Percentiles rank a stretch among this genome's conserved stretches.
Evolutionary conservation across 805 yeast species (phyloP).

Genomic region (Lipomyces orientalis): DNA sequence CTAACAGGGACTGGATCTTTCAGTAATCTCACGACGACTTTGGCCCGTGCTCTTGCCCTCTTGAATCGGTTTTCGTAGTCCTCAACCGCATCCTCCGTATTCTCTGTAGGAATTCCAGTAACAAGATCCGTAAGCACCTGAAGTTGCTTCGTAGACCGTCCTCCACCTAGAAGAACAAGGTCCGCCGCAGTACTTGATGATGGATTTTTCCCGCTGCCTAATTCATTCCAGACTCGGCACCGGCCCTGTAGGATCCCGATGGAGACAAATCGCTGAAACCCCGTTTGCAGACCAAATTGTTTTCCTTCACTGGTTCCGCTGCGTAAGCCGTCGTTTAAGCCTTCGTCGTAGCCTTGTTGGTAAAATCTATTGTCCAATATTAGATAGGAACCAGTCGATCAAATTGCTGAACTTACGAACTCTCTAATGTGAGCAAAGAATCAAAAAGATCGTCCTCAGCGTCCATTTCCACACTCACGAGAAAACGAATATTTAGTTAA

Average conservation of each 20-base stretch:
- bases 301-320: constrained; percentile 77
- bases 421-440: constrained; percentile 30
- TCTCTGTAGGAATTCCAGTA: constrained; percentile 48
- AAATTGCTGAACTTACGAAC: constrained; percentile 20
- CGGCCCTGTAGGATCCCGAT: constrained; percentile 72
- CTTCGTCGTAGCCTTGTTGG: constrained; percentile 73
- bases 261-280: constrained; percentile 53
- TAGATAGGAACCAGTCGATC: not conserved
- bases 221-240: constrained; percentile 46
- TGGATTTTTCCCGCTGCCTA: not conserved
- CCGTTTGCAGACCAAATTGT: constrained; percentile 68
- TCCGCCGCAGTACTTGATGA: not conserved
- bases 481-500: not conserved
- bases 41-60: constrained; percentile 65
- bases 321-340: constrained; percentile 62
- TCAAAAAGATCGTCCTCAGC: constrained; percentile 33
- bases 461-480: constrained; percentile 16
- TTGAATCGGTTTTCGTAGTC: constrained; percentile 57
- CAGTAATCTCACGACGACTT: constrained; percentile 54
- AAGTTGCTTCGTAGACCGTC: constrained; percentile 24
- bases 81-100: constrained; percentile 63
- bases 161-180: constrained; percentile 39
- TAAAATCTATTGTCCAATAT: constrained; percentile 48
- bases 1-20: constrained; percentile 41
- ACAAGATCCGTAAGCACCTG: constrained; percentile 44